A percentile compares a stretch with the other conserved stretches of the same genome.
Conservation (phyloP, 2,329 filamentous ascomycete genomes). For the Xylaria sp. region DNA sequence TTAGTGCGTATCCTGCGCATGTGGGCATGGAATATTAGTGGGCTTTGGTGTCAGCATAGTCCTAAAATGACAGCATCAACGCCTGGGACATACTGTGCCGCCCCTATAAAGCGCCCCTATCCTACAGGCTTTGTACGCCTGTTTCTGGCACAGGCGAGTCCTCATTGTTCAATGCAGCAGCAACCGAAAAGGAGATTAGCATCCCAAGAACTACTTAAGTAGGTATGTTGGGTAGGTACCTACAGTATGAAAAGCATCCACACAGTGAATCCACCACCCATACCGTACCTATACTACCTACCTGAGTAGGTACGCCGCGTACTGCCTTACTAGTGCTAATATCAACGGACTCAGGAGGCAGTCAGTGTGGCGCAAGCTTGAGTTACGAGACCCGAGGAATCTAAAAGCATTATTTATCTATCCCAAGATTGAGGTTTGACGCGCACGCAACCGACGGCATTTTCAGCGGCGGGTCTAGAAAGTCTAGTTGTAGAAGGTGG, state of each 20-base stretch:
- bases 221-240: not conserved
- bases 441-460: constrained; percentile 9
- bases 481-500: not conserved
- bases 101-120: constrained; percentile 30
- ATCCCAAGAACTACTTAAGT: constrained; percentile 20
- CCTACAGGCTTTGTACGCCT: constrained; percentile 15
- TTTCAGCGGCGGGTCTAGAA: not conserved
- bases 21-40: constrained; percentile 34
- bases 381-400: constrained; percentile 17
- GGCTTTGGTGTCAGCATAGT: constrained; percentile 31
- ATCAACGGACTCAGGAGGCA: not conserved
- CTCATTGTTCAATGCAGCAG: not conserved
- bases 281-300: not conserved
- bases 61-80: constrained; percentile 33
- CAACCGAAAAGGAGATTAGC: constrained; percentile 25
- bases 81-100: constrained; percentile 24
- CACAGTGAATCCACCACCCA: constrained; percentile 16
- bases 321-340: constrained; percentile 1
- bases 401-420: constrained; percentile 1
- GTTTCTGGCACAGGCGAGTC: not conserved
- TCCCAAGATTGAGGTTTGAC: not conserved
- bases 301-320: not conserved
- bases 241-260: not conserved
- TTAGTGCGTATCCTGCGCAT: constrained; percentile 18
- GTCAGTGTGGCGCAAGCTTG: constrained; percentile 27